Base-by-base conservation (phyloP, 805 yeast species). In the Ogataea ramenticola region DNA sequence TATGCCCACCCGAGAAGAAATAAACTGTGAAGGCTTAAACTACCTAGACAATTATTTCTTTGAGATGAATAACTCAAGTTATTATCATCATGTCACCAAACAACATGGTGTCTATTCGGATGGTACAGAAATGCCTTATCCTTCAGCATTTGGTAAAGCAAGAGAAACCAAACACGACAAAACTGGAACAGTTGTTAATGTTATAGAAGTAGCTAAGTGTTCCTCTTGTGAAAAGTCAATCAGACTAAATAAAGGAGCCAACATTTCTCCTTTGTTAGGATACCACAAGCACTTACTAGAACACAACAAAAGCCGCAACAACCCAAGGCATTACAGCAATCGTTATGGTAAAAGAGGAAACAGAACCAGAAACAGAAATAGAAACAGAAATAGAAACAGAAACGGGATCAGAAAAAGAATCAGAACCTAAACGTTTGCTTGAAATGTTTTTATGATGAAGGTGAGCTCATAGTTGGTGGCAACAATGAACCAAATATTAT, bases 81-180 rank as follows among this genome's bases (percentile, higher is more conserved):
- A 62, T 37, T 49, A 56, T 15, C 64, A 61, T 34, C 67, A 62
- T 43, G 55, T 62, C 31, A 52, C 61, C 8, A 58, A 54, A 38
- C 54, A 56, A 17, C 67, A 62, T 40, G 65, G 65, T 3, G 60
- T 62, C 10, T 59, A 55, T 47, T 51, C 58, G 4, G 52, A 53
- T 16, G 66, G 66, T 12, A 43, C 47, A 36, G 56, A 50, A 36
- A 49, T 62, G 57, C 56, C 61, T 10, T 47, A 49, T 11, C 66
- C 67, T 2, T 20, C 27, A 6, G 39, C 43, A 5, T 46, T 54
- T 20, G 58, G 60, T n/a, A 45, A 51, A 33, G 60, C 52, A 3
- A 40, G 42, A n/a, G 54, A 55, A 32, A 44, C 44, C 49, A 22
- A 51, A 48, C 27, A 47, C 15, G 35, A 52, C 26, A 49, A 46